Evolutionary conservation across 495 filamentous ascomycete genomes (phyloP), one percentile per base, ranked within the genome.

Genomic region (Penicillium herquei): DNA sequence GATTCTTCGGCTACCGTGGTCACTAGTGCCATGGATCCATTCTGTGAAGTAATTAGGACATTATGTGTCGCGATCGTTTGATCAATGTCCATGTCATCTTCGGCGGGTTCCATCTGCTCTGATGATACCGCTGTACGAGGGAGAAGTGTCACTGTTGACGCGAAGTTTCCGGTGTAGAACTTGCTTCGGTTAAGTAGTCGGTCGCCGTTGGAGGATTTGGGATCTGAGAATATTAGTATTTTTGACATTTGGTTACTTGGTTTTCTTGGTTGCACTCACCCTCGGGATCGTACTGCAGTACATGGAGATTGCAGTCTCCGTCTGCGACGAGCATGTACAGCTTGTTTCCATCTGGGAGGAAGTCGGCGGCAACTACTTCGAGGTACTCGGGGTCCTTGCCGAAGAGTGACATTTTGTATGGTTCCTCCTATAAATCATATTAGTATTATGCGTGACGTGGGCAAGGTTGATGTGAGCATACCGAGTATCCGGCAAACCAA

Each of bases 261-360:
- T 26, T 10, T 44, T 18, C 47, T 37, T 18, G 1, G 12, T 34
- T 13, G 8, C 10, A 51, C 80, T 60, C 72, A 86, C 85, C 81
- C 65, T 98, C 95, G 9, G 94, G 95, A 66, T 98, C 91, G 66
- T 92, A 99, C 70, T 98, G 90, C 45, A 97, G 66, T 6, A 96
- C 78, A 64, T 96, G 90, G 37, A 99, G 70, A 64, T 91, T 88
- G 51, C 87, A 88, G 57, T 96, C 90, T 37, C 88, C 84, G 70
- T 97, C 92, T 16, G 87, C 85, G 37, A 90, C 86, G 7, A 96
- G 77, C 53, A 98, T 85, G 67, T 85, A 89, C 11, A 99, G 78
- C 55, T 90, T 86, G 49, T 87, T 85, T 11, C 89, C 91, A 61
- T 91, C 85, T 0, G 95, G 94, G 4, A 98, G 76, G 69, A 99